Base-by-base conservation (phyloP, 2,329 filamentous ascomycete species). In the Scedosporium apiospermum region DNA sequence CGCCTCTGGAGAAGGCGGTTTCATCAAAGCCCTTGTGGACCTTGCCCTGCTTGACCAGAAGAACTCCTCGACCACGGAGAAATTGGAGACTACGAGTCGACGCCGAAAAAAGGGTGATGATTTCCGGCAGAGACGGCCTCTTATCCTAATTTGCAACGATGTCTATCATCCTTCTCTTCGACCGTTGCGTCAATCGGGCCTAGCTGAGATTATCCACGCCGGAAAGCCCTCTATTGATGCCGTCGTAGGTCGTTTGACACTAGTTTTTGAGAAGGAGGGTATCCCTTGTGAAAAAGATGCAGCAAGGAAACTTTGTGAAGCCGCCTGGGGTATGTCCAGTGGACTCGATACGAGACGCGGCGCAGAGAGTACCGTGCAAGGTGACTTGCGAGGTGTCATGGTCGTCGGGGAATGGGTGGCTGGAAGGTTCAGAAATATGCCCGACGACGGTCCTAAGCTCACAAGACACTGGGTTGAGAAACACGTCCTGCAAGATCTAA, bases 131-230 rank as follows among this genome's bases (percentile, higher is more conserved):
- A 84, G 96, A 75, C 83, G 95, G 57, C 95, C 95, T 0, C 79
- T 99, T 34, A 91, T 99, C 60, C 80, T 99, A 58, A 95, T 99
- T 68, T 99, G 95, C 78, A 99, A 99, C 69, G 96, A 99, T 72
- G 86, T 98, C 1, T 99, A 99, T 70, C 92, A 96, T 68, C 88
- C 93, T 3, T 90, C 93, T 21, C 81, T 99, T 49, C 85, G 92
- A 30, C 92, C 91, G 0, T 79, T 99, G 6, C 86, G 95, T n/a
- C 89, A 93, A 66, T 93, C 91, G 0, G 86, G 80, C 5, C 77
- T 95, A 59, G 95, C 93, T 0, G 95, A 99, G 72, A 87, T 98
- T 46, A 88, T 99, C 23, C 92, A 96, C 70, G 88, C 96, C 41
- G 90, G 93, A 58, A 95, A 95, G 68, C 92, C 95, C 1, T 87